Conservation (phyloP, 257 asterid genomes). For the Sherardia arvensis region DNA sequence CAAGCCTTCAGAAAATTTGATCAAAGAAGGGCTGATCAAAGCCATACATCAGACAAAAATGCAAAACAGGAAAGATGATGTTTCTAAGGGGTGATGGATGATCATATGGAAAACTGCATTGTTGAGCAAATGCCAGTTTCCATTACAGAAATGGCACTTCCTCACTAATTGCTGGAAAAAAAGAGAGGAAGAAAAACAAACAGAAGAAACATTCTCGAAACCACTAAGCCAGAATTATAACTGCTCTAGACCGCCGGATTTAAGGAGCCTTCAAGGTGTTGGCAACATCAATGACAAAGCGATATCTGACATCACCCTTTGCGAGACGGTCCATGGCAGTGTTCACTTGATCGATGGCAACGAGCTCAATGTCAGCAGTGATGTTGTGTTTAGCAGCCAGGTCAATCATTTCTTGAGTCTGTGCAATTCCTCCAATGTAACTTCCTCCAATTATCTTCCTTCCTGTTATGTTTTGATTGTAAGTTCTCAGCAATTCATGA, state of each 20-base stretch:
- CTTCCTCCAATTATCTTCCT: constrained; percentile 25
- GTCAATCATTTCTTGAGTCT: constrained; percentile 32
- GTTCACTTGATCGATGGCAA: constrained; percentile 34
- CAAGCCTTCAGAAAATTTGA: no score
- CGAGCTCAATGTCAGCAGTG: constrained; percentile 30
- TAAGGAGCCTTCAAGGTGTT: constrained; percentile 20
- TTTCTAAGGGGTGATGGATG: no score
- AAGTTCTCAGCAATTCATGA: neutral
- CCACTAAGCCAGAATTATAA: neutral
- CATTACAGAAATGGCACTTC: neutral
- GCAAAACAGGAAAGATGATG: neutral
- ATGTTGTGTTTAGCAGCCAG: constrained; percentile 31
- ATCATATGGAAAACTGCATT: no score
- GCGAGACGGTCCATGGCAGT: constrained; percentile 37
- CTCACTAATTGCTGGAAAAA: neutral
- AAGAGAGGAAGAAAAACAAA: no score
- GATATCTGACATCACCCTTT: constrained; percentile 40
- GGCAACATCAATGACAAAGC: constrained; percentile 23
- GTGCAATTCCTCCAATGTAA: constrained; percentile 22
- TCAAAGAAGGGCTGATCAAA: neutral
- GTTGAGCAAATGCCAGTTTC: neutral
- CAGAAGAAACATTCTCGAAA: no score
- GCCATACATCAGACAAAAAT: no score
- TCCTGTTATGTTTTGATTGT: constrained; percentile 20
- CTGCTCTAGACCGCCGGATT: neutral